phyloP scores from a whole-genome alignment of 352 stramenopile species.

The Phytophthora crassamura region DNA sequence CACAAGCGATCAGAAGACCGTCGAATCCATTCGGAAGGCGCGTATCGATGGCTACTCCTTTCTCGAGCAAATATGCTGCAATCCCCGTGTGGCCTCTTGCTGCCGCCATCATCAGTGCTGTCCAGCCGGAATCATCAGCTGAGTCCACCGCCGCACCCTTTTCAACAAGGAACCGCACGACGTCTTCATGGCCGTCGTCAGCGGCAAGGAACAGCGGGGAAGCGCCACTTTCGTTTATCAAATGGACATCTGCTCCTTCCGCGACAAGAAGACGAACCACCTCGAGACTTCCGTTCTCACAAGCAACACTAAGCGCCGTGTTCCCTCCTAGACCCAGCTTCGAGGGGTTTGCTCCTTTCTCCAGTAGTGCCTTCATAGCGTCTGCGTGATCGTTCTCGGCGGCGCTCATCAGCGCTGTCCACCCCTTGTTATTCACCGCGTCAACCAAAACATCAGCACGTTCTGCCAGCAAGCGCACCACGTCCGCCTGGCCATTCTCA shows the following conservation, averaged over 20 bases:
- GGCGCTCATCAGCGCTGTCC: background rate
- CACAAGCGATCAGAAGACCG: too few relatives aligned
- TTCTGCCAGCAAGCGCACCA: background rate
- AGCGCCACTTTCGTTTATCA: too few relatives aligned
- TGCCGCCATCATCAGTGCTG: background rate
- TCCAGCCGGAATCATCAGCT: background rate
- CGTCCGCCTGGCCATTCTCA: too few relatives aligned
- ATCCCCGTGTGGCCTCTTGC: background rate
- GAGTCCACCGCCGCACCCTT: background rate
- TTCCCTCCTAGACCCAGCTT: conserved; percentile 14
- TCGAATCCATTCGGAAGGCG: too few relatives aligned
- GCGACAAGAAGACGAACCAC: conserved; percentile 5
- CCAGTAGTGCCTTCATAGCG: conserved; percentile 1
- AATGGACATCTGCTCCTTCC: too few relatives aligned
- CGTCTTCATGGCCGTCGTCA: background rate
- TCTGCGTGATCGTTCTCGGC: background rate
- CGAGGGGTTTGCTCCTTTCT: background rate
- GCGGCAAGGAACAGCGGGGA: too few relatives aligned
- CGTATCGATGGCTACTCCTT: too few relatives aligned
- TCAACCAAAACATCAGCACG: background rate
- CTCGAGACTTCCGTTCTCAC: conserved; percentile 15
- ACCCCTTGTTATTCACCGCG: background rate
- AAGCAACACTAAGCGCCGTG: background rate
- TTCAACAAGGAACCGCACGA: background rate
- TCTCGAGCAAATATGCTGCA: background rate